Base-by-base conservation (phyloP, 345 rosid genomes). In the Moringa oleifera region DNA sequence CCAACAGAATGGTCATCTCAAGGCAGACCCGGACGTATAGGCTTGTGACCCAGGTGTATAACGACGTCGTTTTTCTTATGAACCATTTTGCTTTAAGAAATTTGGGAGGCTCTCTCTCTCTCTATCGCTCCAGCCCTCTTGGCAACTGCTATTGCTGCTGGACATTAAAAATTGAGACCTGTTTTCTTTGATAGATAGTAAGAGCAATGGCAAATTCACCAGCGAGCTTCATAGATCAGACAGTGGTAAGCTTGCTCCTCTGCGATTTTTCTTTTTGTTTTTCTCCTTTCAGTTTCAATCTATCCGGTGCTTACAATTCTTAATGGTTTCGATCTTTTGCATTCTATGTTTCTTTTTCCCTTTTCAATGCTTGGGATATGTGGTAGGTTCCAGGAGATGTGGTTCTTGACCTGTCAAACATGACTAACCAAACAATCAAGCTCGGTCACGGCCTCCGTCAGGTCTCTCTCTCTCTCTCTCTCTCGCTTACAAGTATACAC, bases 401-500 rank as follows among this genome's bases (percentile, higher is more conserved):
- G 66, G 86, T 89, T 64, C 77, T 91, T 64, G 90, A 87, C 74
- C 85, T 92, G 51, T 83, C 90, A 11, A 66, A 60, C 70, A 75
- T 89, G 89, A 58, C 80, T 57, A 87, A 87, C 76, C 90, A 83
- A 64, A 89, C 86, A 20, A 82, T 92, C 78, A 89, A 85, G 82
- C 83, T 92, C 22, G 98, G 96, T 25, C 79, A 92, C 46, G 96
- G 98, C 67, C 96, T 91, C 37, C 86, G 86, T 67, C 95, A 86
- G 98, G 96, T 88, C 23, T 57, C 55, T 51, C 23, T 58, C 21
- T 45, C 12, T 61, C 50, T 41, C 0, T 28, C 50, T 66, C 37
- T 33, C 37, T 33, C 37, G 5, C 37, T 33, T 11, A 11, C 37
- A n/a, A n/a, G n/a, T n/a, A n/a, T n/a, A n/a, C n/a, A n/a, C n/a